These are phyloP conservation scores for Eudorina sp. DNA, from an alignment of 139 green algal genomes.

Conservation along the genomic window DNA sequence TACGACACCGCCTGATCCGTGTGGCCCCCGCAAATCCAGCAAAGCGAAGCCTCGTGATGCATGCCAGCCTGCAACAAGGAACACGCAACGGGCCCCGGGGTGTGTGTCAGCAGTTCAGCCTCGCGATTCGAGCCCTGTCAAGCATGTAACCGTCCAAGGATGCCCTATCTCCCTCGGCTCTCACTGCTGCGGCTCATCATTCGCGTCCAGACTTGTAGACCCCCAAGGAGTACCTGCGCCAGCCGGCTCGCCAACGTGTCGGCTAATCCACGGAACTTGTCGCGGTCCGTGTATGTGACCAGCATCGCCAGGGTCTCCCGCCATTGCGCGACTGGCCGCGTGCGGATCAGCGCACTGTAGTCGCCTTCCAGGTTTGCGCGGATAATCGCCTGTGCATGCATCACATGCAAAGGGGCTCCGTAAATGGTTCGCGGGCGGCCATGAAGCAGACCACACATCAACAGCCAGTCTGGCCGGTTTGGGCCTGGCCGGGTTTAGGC, in stretches of 20 bases:
- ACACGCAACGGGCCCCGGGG: too few species aligned
- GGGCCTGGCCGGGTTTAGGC: too few species aligned
- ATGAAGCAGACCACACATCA: too few species aligned
- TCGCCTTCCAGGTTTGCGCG: slow-evolving; percentile 77
- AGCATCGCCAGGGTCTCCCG: slow-evolving; percentile 96
- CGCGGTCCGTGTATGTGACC: slow-evolving; percentile 83
- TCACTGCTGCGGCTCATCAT: too few species aligned
- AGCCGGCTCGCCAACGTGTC: slow-evolving; percentile 82
- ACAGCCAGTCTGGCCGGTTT: too few species aligned
- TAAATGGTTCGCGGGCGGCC: too few species aligned
- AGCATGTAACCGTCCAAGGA: too few species aligned
- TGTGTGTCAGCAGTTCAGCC: too few species aligned
- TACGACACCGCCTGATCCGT: slow-evolving; percentile 88
- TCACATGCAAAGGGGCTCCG: too few species aligned
- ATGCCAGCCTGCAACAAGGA: slow-evolving; percentile 62
- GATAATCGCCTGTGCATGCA: slow-evolving; percentile 58
- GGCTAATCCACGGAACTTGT: slow-evolving; percentile 67
- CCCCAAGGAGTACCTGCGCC: slow-evolving; percentile 47
- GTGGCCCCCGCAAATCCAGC: slow-evolving; percentile 92
- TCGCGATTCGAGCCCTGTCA: too few species aligned
- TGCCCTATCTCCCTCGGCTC: too few species aligned
- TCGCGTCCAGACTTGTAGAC: too few species aligned
- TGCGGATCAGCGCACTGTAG: slow-evolving; percentile 83
- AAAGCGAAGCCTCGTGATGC: slow-evolving; percentile 90
- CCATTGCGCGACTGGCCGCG: slow-evolving; percentile 87